Evolutionary conservation across 1,284 basidiomycete genomes (phyloP), one percentile per base, ranked within the genome.

Genomic region (Heliocybe sulcata): DNA sequence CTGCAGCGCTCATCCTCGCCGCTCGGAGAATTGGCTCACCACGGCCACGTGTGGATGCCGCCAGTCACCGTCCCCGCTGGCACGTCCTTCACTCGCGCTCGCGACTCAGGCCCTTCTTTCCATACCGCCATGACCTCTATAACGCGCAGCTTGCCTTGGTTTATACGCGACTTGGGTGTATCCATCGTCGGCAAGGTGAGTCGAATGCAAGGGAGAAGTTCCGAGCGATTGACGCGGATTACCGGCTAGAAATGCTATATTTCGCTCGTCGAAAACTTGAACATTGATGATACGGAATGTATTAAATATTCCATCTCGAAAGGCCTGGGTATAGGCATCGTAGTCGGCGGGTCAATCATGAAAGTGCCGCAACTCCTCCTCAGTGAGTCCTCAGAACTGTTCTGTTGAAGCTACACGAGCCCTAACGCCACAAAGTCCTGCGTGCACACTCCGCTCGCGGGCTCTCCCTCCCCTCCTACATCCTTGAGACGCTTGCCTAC

Each of bases 271-370:
- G 92, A 93, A 74, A 83, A 98, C 70, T 82, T 96, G 57, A 74
- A 98, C 69, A 63, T 97, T n/a, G 72, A 72, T n/a, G 87, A 96
- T 67, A 75, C 83, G 8, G 77, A 87, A 57, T 99, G 96, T 69
- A 76, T 99, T 67, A 94, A 94, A 68, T 92, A 93, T 67, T 83
- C 92, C 1, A 70, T 98, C 54, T 98, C 94, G 2, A 99, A 98
- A 67, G 92, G 85, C 0, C 76, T 99, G 8, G 96, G 96, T 0
- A 73, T 98, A 26, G 95, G 90, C 0, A 95, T 99, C 59, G 94
- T 98, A 42, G 74, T 92, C 1, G 96, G 94, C 52, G 94, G 95
- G 1, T 87, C 88, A 25, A 92, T 98, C 58, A 92, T 98, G 85
- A 98, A 98, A 72, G 80, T 98, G 12, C 96, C 96, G 2, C 96